Evolutionary conservation across 495 filamentous ascomycete genomes (phyloP), one percentile per base, ranked within the genome.

Genomic region (Amorphotheca resinae): DNA sequence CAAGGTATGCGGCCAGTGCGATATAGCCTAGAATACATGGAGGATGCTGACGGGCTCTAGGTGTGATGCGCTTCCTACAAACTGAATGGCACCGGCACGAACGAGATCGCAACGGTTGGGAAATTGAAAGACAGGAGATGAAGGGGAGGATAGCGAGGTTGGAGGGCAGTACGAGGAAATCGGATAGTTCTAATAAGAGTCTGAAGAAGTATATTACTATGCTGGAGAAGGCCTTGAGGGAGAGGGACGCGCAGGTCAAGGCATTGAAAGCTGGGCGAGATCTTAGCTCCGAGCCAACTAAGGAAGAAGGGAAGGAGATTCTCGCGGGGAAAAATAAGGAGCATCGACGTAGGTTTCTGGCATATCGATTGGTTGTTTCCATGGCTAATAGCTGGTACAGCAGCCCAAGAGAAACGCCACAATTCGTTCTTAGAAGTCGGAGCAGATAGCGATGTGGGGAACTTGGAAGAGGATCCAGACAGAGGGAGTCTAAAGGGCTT

Each of bases 51-150:
- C n/a, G n/a, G n/a, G n/a, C 4, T 33, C 26, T 51, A 96, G 89
- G 91, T 57, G 91, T 99, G 26, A 99, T 99, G 91, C 87, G 91
- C 60, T 96, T 96, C 61, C 78, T 99, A 25, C 93, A 96, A 67
- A 89, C 88, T 26, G 91, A 99, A 74, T 96, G 91, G 91, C 93
- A 99, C 62, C 80, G 85, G 50, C 89, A 96, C 57, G 91, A 99
- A 61, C 84, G 91, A 64, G 93, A 95, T 54, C 81, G 93, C 53
- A 99, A 99, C 62, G 82, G 85, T 16, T 99, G 91, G 91, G 91
- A 96, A 57, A 98, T 98, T 58, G 91, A 98, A 64, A 79, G 85
- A 57, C 91, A 93, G 46, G 91, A 96, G 68, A 98, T 98, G 91
- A 96, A 95, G 64, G 87, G 84, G 49, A 79, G 89, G 59, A 95